phyloP scores from a whole-genome alignment of 2,329 filamentous ascomycete genomes.

The Orbilia javanica region DNA sequence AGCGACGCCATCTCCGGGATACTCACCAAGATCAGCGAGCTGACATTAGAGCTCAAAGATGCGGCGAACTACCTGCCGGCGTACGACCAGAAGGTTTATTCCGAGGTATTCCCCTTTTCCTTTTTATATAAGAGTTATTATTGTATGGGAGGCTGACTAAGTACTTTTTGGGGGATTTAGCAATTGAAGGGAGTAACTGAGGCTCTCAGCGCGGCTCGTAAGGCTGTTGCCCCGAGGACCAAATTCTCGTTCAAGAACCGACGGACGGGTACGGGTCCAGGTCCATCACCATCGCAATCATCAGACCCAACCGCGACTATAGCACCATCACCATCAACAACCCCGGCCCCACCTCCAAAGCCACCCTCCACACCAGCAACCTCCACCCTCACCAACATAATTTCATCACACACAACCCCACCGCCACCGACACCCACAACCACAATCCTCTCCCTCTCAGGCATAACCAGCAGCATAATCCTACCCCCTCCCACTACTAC shows the following conservation, averaged over 20 bases:
- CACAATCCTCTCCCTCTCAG: slow-evolving; percentile 28
- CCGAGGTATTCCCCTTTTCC: slow-evolving; percentile 71
- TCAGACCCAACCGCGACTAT: not conserved
- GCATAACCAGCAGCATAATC: slow-evolving; percentile 46
- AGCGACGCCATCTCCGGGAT: slow-evolving; percentile 84
- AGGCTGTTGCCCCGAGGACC: slow-evolving; percentile 23
- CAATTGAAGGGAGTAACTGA: slow-evolving; percentile 37
- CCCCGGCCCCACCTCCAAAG: not conserved
- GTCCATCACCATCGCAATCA: too few relatives aligned
- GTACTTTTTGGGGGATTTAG: not conserved
- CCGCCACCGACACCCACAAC: slow-evolving; percentile 36
- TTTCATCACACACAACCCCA: slow-evolving; percentile 32
- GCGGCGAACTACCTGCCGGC: slow-evolving; percentile 84
- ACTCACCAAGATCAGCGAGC: slow-evolving; percentile 80
- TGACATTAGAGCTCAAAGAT: slow-evolving; percentile 88
- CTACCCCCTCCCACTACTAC: slow-evolving; percentile 40
- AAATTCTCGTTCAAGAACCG: slow-evolving; percentile 49
- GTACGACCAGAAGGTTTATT: slow-evolving; percentile 89
- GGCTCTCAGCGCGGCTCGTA: slow-evolving; percentile 5
- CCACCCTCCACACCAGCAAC: not conserved
- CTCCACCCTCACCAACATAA: slow-evolving; percentile 22
- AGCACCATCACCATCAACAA: not conserved
- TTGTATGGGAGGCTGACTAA: not conserved
- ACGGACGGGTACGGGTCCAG: not conserved
- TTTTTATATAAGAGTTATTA: not conserved